Evolutionary conservation across 208 protist genomes (phyloP).

Genomic region (Wallacemonas sp.): DNA sequence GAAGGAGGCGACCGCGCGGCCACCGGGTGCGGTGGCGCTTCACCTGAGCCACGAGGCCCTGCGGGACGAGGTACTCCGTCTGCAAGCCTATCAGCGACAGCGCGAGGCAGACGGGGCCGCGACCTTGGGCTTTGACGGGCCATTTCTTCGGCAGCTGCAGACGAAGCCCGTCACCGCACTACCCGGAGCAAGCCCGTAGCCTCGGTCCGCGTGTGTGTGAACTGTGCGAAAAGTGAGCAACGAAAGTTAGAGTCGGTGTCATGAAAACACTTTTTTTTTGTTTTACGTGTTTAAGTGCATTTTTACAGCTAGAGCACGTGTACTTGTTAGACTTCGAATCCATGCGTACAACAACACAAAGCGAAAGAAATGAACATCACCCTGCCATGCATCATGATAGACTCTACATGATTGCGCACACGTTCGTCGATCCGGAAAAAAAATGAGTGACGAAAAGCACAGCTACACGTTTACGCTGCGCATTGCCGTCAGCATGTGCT

Average conservation of each 20-base stretch:
- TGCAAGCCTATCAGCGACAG: constrained; percentile 14
- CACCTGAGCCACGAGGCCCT: background rate
- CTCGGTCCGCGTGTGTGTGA: background rate
- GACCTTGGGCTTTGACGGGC: constrained; percentile 18
- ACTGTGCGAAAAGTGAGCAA: too few species aligned
- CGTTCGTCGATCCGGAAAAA: too few species aligned
- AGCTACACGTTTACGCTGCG: too few species aligned
- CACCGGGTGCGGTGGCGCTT: background rate
- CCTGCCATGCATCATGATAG: background rate
- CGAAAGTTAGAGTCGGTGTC: too few species aligned
- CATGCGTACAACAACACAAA: background rate
- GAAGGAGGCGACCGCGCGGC: background rate
- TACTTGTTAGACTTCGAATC: background rate
- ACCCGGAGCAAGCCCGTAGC: too few species aligned
- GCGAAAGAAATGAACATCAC: background rate
- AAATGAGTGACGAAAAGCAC: too few species aligned
- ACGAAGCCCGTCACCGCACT: background rate
- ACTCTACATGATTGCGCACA: background rate
- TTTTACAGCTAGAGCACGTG: background rate
- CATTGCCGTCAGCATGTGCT: too few species aligned
- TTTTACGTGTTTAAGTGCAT: background rate
- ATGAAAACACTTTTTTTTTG: background rate
- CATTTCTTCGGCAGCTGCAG: constrained; percentile 12
- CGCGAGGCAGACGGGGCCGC: background rate
- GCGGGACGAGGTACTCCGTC: constrained; percentile 4